Evolutionary conservation across 805 yeast species (phyloP), one percentile per base, ranked within the genome.

Genomic region (Blastobotrys muscicola): DNA sequence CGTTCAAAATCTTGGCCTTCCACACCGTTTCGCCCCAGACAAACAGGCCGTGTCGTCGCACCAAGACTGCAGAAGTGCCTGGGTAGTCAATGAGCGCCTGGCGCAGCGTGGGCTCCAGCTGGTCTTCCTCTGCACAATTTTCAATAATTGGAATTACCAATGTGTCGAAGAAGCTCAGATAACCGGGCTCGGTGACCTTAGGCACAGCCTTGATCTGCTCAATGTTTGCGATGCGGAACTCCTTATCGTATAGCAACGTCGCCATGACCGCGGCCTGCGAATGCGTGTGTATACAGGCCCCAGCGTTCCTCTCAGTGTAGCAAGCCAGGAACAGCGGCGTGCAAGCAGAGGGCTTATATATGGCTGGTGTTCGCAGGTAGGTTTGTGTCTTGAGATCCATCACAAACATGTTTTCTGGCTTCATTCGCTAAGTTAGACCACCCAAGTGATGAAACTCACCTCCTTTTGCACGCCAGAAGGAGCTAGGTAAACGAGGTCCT

Each of bases 401-500:
- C 10, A 85, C 85, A 60, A 85, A 85, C 76, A 89, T 72, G 58
- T 90, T 85, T 49, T 74, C 71, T 3, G 95, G 94, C 34, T 71
- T 64, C 76, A 89, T 80, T 47, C 87, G 69, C 56, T 57, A 32
- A 7, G n/a, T 20, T 11, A 38, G 30, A 23, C 11, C 15, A 14
- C 9, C 13, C n/a, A 9, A 8, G 9, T 14, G n/a, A n/a, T 10
- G 29, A 9, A 8, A 36, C 56, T 2, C 42, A 58, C 61, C 60
- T 89, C 97, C 65, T 89, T 89, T 59, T 89, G 96, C 7, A 89
- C 94, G 1, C 97, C 97, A n/a, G 94, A 83, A 3, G 97, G 97
- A 0, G 97, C 94, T 34, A 89, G 72, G 60, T 73, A 89, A 12
- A 85, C 75, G 14, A 66, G 55, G 47, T 76, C 70, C 44, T 59